phyloP scores from a whole-genome alignment of 176 grass and related monocot species.

The Oryza glaberrima region DNA sequence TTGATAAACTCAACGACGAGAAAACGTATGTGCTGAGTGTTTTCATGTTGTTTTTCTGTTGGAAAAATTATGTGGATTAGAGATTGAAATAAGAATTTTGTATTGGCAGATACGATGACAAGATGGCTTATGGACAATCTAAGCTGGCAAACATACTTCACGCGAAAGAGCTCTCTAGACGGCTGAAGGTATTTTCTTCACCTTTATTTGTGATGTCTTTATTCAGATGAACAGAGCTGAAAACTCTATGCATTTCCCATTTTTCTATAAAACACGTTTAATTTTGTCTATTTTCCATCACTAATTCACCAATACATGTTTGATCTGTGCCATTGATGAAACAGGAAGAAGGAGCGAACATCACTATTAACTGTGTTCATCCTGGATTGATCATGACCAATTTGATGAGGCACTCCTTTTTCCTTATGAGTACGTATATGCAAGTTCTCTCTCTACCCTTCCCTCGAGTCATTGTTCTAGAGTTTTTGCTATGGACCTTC shows the following conservation, averaged over 20 bases:
- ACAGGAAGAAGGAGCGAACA: slow-evolving; percentile 88
- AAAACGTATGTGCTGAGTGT: slow-evolving; percentile 55
- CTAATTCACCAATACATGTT: background rate
- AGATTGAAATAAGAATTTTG: slow-evolving; percentile 36
- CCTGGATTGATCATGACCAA: slow-evolving; percentile 98
- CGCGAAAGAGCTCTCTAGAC: slow-evolving; percentile 76
- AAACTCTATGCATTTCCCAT: background rate
- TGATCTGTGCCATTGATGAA: slow-evolving; percentile 27
- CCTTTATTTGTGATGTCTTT: background rate
- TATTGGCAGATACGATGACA: slow-evolving; percentile 79
- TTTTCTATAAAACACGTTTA: background rate
- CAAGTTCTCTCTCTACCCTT: background rate
- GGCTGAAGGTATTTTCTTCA: slow-evolving; percentile 59
- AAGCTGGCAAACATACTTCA: slow-evolving; percentile 96
- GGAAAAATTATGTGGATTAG: background rate
- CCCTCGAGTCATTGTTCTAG: background rate
- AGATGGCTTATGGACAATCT: slow-evolving; percentile 91
- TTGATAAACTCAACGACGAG: slow-evolving; percentile 70
- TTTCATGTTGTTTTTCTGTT: slow-evolving; percentile 25
- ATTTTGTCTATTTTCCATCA: slow-evolving; percentile 26
- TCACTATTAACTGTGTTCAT: slow-evolving; percentile 87
- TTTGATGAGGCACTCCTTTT: slow-evolving; percentile 86
- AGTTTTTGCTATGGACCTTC: slow-evolving; percentile 8
- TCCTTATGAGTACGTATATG: slow-evolving; percentile 73
- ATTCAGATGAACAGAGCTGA: slow-evolving; percentile 20